Conservation (phyloP, 371 early-diverging fungal species). For the Apophysomyces variabilis region DNA sequence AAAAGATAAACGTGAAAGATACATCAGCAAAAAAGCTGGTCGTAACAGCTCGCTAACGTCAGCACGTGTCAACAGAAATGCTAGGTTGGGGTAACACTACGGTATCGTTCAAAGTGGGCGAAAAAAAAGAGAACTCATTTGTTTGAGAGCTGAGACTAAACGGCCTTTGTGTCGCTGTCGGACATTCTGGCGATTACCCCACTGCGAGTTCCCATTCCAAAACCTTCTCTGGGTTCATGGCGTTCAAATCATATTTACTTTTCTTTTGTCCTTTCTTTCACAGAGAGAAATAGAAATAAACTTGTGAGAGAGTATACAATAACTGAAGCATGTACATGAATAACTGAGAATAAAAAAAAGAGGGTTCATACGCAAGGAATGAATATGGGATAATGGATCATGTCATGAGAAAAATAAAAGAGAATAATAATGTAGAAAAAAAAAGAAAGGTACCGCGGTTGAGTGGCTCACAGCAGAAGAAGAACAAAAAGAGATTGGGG, state of each 20-base stretch:
- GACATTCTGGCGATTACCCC: slow-evolving; percentile 3
- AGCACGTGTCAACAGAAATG: slow-evolving; percentile 6
- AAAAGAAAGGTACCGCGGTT: not conserved
- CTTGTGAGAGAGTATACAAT: slow-evolving; percentile 2
- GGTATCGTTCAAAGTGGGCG: not conserved
- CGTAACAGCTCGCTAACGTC: not conserved
- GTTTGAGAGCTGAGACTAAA: slow-evolving; percentile 9
- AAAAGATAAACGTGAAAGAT: not conserved
- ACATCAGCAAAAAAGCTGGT: no score
- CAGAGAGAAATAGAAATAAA: not conserved
- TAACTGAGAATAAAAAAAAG: not conserved
- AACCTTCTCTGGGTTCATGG: slow-evolving; percentile 8
- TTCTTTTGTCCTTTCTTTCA: slow-evolving; percentile 7
- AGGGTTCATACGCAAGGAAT: slow-evolving; percentile 5
- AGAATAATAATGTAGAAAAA: no score
- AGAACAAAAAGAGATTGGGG: not conserved
- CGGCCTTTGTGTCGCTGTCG: slow-evolving; percentile 4
- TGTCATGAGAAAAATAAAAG: not conserved
- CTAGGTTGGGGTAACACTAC: slow-evolving; percentile 4
- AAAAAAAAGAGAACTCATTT: not conserved
- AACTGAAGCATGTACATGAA: slow-evolving; percentile 11
- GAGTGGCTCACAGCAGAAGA: not conserved
- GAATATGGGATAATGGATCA: not conserved
- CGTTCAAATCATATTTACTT: slow-evolving; percentile 8
- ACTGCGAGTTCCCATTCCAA: slow-evolving; percentile 11